These are phyloP conservation scores for Exophiala aquamarina DNA, from an alignment of 2,329 filamentous ascomycete genomes.

Conservation along the genomic window DNA sequence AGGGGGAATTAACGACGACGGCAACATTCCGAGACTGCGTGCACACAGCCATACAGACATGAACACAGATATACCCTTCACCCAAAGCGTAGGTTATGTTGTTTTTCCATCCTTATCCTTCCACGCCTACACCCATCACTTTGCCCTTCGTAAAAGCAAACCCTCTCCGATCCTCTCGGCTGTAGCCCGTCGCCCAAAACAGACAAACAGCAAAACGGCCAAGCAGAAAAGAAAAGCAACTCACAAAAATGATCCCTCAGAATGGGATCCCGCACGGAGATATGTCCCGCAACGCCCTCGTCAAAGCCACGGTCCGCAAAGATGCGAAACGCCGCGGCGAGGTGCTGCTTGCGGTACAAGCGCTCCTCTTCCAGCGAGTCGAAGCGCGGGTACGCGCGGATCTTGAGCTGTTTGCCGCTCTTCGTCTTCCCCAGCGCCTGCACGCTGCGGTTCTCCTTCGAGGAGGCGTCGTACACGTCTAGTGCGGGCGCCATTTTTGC, in stretches of 20 bases:
- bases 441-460: conserved; percentile 41
- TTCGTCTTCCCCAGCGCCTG: conserved; percentile 48
- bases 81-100: too few relatives aligned
- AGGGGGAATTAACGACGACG: too few relatives aligned
- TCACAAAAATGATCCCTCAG: conserved; percentile 39
- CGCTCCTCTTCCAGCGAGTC: conserved; percentile 40
- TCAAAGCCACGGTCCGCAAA: conserved; percentile 42
- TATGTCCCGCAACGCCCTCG: conserved; percentile 44
- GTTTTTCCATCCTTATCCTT: too few relatives aligned
- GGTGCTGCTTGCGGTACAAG: conserved; percentile 46
- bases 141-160: too few relatives aligned
- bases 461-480: conserved; percentile 37
- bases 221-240: conserved; percentile 10
- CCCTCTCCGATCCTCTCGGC: too few relatives aligned
- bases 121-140: too few relatives aligned
- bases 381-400: conserved; percentile 49
- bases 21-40: too few relatives aligned
- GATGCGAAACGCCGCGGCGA: conserved; percentile 46
- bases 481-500: conserved; percentile 41
- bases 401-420: conserved; percentile 46
- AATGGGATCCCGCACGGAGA: conserved; percentile 43
- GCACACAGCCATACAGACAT: too few relatives aligned
- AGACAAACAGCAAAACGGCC: neutral
- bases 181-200: too few relatives aligned
- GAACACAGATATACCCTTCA: too few relatives aligned